These are phyloP conservation scores for Lactarius trivialis DNA, from an alignment of 768 basidiomycete genomes.

Conservation along the genomic window DNA sequence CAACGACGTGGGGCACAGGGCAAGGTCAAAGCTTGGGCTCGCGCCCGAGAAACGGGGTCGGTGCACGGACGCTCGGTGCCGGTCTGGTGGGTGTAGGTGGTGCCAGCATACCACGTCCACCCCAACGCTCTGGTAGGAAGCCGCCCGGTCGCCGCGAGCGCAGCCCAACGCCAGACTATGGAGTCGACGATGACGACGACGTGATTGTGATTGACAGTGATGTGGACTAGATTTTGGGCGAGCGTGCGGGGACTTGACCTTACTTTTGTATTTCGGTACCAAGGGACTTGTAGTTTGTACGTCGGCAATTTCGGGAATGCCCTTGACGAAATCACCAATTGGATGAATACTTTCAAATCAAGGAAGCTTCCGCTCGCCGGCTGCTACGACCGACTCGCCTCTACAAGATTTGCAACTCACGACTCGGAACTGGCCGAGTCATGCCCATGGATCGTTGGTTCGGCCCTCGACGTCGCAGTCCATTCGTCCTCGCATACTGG, in stretches of 20 bases:
- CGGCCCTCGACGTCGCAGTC: too few species aligned
- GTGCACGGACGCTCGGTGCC: conserved; percentile 28
- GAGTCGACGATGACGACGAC: conserved; percentile 73
- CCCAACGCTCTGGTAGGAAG: conserved; percentile 35
- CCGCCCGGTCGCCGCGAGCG: conserved; percentile 25
- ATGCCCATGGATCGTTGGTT: too few species aligned
- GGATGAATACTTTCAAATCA: neutral
- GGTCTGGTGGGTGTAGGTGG: conserved; percentile 51
- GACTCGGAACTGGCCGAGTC: too few species aligned
- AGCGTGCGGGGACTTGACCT: neutral
- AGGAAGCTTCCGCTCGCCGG: too few species aligned
- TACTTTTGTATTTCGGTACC: conserved; percentile 4
- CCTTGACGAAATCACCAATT: neutral
- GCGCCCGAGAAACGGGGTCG: conserved; percentile 35
- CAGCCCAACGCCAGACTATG: conserved; percentile 75
- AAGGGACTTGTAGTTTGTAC: neutral
- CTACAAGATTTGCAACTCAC: too few species aligned
- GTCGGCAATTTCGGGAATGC: neutral
- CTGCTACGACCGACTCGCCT: too few species aligned
- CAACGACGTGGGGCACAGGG: conserved; percentile 29
- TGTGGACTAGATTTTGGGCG: conserved; percentile 14
- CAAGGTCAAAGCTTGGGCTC: conserved; percentile 43
- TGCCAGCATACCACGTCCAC: conserved; percentile 41
- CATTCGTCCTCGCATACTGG: too few species aligned
- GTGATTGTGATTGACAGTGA: conserved; percentile 84